phyloP scores from a whole-genome alignment of 1,284 basidiomycete genomes.

The Apiotrichum siamense region DNA sequence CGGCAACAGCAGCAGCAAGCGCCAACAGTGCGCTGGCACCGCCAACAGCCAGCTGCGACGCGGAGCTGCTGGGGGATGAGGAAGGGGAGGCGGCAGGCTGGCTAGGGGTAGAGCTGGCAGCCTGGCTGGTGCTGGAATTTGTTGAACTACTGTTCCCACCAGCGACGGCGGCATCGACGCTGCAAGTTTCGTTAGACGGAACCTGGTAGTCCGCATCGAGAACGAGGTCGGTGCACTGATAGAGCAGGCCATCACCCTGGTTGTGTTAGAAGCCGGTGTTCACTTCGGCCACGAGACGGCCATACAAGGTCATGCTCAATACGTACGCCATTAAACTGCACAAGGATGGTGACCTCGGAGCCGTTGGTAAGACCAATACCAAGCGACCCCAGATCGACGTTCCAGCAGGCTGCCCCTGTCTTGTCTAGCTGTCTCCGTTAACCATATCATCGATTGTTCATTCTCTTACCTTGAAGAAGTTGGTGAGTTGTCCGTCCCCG shows the following conservation, averaged over 20 bases:
- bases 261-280: constrained; percentile 44
- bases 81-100: too few relatives aligned
- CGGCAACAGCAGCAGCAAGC: too few relatives aligned
- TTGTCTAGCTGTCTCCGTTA: constrained; percentile 49
- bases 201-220: constrained; percentile 53
- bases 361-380: constrained; percentile 52
- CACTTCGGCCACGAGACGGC: too few relatives aligned
- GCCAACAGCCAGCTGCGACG: too few relatives aligned
- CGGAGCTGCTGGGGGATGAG: too few relatives aligned
- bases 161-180: too few relatives aligned
- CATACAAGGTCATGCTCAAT: too few relatives aligned
- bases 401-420: constrained; percentile 56
- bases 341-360: constrained; percentile 34
- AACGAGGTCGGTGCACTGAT: constrained; percentile 69
- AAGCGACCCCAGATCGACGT: constrained; percentile 53
- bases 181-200: constrained; percentile 51
- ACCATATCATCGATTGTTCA: neutral
- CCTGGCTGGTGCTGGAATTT: too few relatives aligned
- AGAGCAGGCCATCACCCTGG: constrained; percentile 62
- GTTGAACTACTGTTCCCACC: too few relatives aligned
- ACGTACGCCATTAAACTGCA: constrained; percentile 37
- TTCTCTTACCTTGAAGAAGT: constrained; percentile 52
- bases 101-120: too few relatives aligned
- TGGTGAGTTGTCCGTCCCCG: constrained; percentile 45
- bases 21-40: too few relatives aligned